These are phyloP conservation scores for Serpula lacrymans DNA, from an alignment of 768 basidiomycete genomes.

Conservation along the genomic window DNA sequence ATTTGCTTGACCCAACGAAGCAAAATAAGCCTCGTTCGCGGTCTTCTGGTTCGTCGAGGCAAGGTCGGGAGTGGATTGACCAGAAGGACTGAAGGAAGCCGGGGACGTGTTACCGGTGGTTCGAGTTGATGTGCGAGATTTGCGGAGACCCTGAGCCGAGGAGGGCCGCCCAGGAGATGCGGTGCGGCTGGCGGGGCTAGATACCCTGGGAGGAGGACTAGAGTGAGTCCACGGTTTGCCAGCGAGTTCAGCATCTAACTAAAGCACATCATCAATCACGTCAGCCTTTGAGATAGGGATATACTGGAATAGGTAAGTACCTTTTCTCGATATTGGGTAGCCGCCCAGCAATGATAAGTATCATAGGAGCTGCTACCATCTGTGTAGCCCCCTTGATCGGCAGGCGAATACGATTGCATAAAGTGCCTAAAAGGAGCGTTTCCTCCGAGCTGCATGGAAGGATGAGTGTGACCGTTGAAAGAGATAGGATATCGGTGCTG, in stretches of 20 bases:
- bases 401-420: conserved; percentile 63
- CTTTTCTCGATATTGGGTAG: conserved; percentile 93
- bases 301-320: conserved; percentile 32
- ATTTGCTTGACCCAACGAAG: conserved; percentile 80
- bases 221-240: conserved; percentile 80
- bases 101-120: conserved; percentile 50
- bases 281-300: conserved; percentile 15
- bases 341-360: conserved; percentile 92
- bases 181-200: conserved; percentile 29
- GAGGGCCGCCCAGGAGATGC: conserved; percentile 58
- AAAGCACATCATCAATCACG: conserved; percentile 2
- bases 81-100: conserved; percentile 40
- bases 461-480: conserved; percentile 8
- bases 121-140: conserved; percentile 73
- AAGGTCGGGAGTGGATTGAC: conserved; percentile 43
- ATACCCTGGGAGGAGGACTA: conserved; percentile 51
- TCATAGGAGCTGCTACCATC: conserved; percentile 61
- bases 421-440: conserved; percentile 82
- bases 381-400: conserved; percentile 67
- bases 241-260: conserved; percentile 78
- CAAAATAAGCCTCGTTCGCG: conserved; percentile 86
- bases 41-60: conserved; percentile 54
- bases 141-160: conserved; percentile 81
- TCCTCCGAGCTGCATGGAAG: conserved; percentile 67
- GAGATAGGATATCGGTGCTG: conserved; percentile 14